Evolutionary conservation across 164 flowering plant species (phyloP).

Genomic region (Nelumbo lutea): DNA sequence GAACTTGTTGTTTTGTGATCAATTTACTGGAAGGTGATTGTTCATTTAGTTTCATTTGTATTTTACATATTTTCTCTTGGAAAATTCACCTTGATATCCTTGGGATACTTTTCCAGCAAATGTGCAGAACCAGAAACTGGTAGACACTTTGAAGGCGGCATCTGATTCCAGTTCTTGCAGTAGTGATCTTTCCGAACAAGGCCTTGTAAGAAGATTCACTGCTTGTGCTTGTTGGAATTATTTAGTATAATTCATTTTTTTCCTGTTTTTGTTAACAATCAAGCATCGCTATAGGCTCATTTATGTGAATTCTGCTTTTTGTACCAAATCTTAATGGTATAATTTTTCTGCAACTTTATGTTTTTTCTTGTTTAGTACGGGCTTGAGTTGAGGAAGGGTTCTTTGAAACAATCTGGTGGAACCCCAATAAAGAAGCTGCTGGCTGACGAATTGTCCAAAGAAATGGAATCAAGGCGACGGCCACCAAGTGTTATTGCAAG

Average conservation of each 20-base stretch:
- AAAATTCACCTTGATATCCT: conserved; percentile 12
- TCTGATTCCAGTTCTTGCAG: conserved; percentile 38
- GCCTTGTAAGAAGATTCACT: conserved; percentile 31
- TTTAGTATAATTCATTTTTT: background rate
- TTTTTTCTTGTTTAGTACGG: conserved; percentile 21
- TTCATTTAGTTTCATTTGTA: background rate
- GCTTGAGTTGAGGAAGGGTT: conserved; percentile 27
- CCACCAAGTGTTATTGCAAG: conserved; percentile 74
- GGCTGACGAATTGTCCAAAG: conserved; percentile 66
- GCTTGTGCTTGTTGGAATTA: background rate
- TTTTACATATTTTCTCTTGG: background rate
- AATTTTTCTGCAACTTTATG: background rate
- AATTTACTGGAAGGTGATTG: background rate
- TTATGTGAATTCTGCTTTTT: background rate
- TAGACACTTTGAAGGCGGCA: conserved; percentile 21
- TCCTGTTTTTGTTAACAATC: background rate
- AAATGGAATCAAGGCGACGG: conserved; percentile 46
- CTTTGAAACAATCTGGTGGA: conserved; percentile 24
- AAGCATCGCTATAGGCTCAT: background rate
- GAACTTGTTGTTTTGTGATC: background rate
- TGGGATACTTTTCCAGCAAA: conserved; percentile 31
- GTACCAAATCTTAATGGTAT: background rate
- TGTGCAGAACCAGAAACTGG: conserved; percentile 22
- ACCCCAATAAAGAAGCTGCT: conserved; percentile 60
- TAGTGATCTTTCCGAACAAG: conserved; percentile 27